A percentile compares a stretch with the other conserved stretches of the same genome.
phyloP scores from a whole-genome alignment of 1,284 basidiomycete genomes.

The Anthracocystis walkeri region DNA sequence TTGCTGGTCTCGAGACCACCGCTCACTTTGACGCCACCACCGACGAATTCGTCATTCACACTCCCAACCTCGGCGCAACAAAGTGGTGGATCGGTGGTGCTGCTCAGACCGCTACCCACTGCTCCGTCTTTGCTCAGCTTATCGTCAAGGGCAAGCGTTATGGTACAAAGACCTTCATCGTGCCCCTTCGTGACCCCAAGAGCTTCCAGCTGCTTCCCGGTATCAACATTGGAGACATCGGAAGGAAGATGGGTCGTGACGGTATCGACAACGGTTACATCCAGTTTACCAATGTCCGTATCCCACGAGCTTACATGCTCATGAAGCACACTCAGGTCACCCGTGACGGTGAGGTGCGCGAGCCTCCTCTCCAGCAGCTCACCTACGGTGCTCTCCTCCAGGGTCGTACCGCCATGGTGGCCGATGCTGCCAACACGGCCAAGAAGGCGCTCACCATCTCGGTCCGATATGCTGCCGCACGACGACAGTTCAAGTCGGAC shows the following conservation, averaged over 20 bases:
- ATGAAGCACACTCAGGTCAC: conserved; percentile 76
- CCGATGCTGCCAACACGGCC: conserved; percentile 73
- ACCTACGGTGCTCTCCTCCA: conserved; percentile 75
- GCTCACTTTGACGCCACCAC: conserved; percentile 73
- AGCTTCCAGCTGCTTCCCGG: conserved; percentile 71
- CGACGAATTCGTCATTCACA: conserved; percentile 75
- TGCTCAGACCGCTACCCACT: conserved; percentile 74
- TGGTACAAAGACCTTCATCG: conserved; percentile 75
- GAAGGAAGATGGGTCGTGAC: conserved; percentile 75
- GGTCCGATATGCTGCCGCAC: conserved; percentile 74
- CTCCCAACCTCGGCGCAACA: conserved; percentile 69
- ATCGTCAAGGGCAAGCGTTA: conserved; percentile 73
- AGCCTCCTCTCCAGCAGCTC: conserved; percentile 74
- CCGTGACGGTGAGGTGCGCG: conserved; percentile 71
- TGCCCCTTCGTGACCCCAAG: conserved; percentile 73
- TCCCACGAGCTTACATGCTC: conserved; percentile 75
- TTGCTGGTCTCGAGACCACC: conserved; percentile 75
- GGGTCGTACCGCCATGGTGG: conserved; percentile 74
- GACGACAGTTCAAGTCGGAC: conserved; percentile 73
- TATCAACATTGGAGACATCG: conserved; percentile 75
- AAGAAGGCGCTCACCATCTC: conserved; percentile 74
- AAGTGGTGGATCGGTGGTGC: conserved; percentile 74
- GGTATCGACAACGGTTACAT: conserved; percentile 72
- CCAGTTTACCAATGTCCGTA: conserved; percentile 74
- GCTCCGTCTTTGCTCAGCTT: conserved; percentile 74